Evolutionary conservation across 371 early-diverging fungal genomes (phyloP), one percentile per base, ranked within the genome.

Genomic region (Chytridium lagenaria): DNA sequence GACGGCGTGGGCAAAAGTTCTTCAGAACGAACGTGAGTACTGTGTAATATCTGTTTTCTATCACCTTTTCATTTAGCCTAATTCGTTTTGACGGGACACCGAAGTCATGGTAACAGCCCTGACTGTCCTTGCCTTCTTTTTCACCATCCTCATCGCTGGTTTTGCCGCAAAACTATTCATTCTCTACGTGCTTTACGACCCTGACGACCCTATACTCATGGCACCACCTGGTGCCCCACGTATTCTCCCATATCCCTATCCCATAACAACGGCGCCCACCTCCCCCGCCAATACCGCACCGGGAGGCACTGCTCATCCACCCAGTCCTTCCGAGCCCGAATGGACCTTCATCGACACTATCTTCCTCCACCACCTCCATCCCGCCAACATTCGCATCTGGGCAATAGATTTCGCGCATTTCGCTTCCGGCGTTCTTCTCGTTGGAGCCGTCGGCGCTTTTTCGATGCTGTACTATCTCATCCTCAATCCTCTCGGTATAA

Each of bases 91-190:
- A 59, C 19, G 12, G 51, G 5, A 36, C 7, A 44, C 44, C 66
- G n/a, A n/a, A 78, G 79, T 55, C 28, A 67, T 73, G 30, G 69
- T 79, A n/a, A 70, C 76, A 19, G 50, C 69, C 16, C n/a, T 76
- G 23, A 76, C 79, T 15, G 59, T 79, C 37, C n/a, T 68, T 28
- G 50, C 75, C 63, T 79, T 79, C 64, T 12, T 68, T 28, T 1
- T 71, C 12, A 30, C 39, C 39, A 74, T 70, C 36, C 31, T 76
- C 23, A 19, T 79, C 49, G 65, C 76, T 37, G 79, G 79, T 16
- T 76, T 76, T 40, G 12, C 59, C 40, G 50, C 52, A n/a, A 79
- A 79, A 52, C 64, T 76, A 34, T 19, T 76, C 36, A 23, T 74
- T 33, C 30, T 51, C 16, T 70, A 50, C 59, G 69, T 28, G 39